Evolutionary conservation across 202 grass and related monocot genomes (phyloP).

Genomic region (Digitaria exilis): DNA sequence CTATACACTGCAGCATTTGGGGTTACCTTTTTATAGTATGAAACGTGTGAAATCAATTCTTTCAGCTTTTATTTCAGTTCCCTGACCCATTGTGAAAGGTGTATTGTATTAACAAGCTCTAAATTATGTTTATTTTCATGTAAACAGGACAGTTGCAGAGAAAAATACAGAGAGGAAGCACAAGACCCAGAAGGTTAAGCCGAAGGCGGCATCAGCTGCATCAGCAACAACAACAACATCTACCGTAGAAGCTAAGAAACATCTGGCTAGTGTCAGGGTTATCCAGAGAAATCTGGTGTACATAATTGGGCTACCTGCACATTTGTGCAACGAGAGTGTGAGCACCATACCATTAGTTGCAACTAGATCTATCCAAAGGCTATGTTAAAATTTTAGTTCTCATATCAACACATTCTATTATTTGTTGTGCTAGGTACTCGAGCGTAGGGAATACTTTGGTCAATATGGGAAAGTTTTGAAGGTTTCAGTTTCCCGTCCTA

Average conservation of each 20-base stretch:
- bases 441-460: slow-evolving; percentile 96
- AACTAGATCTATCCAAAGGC: background rate
- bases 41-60: background rate
- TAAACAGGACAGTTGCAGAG: slow-evolving; percentile 69
- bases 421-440: slow-evolving; percentile 65
- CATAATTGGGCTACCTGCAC: slow-evolving; percentile 88
- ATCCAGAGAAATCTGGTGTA: slow-evolving; percentile 97
- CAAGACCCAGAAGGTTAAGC: slow-evolving; percentile 79
- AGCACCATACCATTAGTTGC: slow-evolving; percentile 30
- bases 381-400: slow-evolving; percentile 4
- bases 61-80: background rate
- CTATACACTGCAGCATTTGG: background rate
- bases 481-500: slow-evolving; percentile 87
- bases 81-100: background rate
- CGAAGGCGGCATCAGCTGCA: slow-evolving; percentile 39
- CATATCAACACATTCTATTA: background rate
- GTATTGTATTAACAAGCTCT: background rate
- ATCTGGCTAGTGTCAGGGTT: slow-evolving; percentile 88
- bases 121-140: background rate
- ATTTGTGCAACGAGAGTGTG: slow-evolving; percentile 87
- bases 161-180: slow-evolving; percentile 81
- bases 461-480: slow-evolving; percentile 97
- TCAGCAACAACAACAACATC: background rate
- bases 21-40: background rate
- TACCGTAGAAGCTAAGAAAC: slow-evolving; percentile 82